Evolutionary conservation across 768 basidiomycete genomes (phyloP).

Genomic region (Sistotremastrum niveocremeum): DNA sequence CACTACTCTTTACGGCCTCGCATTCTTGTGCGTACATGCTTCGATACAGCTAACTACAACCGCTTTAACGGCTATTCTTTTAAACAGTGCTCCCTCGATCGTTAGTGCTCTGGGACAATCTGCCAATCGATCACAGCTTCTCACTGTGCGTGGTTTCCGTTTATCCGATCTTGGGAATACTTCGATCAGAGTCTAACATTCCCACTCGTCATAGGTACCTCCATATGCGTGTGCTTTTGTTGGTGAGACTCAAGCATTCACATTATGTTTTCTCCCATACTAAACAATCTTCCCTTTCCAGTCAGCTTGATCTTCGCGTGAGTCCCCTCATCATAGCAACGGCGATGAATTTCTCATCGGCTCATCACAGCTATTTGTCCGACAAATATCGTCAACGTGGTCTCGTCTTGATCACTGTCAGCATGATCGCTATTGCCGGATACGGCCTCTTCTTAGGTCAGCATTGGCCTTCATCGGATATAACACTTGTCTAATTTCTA

Average conservation of each 20-base stretch:
- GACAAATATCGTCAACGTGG: constrained; percentile 18
- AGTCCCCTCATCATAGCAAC: no score
- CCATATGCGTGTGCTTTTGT: no score
- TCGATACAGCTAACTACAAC: no score
- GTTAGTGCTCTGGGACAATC: constrained; percentile 18
- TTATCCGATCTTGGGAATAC: no score
- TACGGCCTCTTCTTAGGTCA: constrained; percentile 9
- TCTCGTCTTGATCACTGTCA: background rate
- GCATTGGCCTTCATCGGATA: background rate
- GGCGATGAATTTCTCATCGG: background rate
- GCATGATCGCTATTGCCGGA: constrained; percentile 6
- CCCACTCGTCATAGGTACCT: no score
- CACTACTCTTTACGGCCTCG: constrained; percentile 32
- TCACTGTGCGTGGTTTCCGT: constrained; percentile 12
- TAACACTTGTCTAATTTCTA: background rate
- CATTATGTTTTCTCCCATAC: no score
- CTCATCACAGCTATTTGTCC: constrained; percentile 8
- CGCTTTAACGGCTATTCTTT: no score
- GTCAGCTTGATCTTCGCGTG: no score
- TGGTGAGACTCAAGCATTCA: no score
- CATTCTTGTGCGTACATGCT: constrained; percentile 5
- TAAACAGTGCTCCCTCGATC: constrained; percentile 9
- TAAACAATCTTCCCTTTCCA: no score
- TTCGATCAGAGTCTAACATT: no score
- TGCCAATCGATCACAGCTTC: constrained; percentile 15